These are phyloP conservation scores for Fusarium dimerum DNA, from an alignment of 2,329 filamentous ascomycete genomes.

Conservation along the genomic window DNA sequence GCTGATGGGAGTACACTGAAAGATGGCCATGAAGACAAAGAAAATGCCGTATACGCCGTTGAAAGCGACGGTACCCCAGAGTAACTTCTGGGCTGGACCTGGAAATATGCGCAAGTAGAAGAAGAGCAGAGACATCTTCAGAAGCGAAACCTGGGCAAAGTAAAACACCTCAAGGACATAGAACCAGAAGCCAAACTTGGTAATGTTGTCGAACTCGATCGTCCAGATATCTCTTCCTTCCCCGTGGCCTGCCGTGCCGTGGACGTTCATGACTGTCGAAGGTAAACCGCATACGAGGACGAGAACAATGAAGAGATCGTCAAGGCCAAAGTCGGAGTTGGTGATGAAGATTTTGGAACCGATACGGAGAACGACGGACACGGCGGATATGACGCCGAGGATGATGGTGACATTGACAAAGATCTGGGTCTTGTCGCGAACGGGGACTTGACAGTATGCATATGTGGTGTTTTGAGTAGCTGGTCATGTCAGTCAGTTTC, in stretches of 20 bases:
- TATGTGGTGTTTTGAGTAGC: constrained; percentile 16
- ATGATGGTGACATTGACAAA: constrained; percentile 18
- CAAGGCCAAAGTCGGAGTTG: constrained; percentile 17
- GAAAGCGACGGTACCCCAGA: constrained; percentile 18
- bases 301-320: constrained; percentile 18
- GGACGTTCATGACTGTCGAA: constrained; percentile 15
- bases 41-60: constrained; percentile 26
- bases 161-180: constrained; percentile 16
- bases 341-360: constrained; percentile 17
- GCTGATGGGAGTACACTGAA: constrained; percentile 41
- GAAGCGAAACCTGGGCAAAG: constrained; percentile 14
- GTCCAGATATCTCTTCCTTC: constrained; percentile 21
- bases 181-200: constrained; percentile 16
- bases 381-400: constrained; percentile 16
- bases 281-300: constrained; percentile 12
- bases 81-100: constrained; percentile 8
- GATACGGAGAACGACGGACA: constrained; percentile 19
- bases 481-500: constrained; percentile 7
- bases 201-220: constrained; percentile 11
- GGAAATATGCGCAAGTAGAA: constrained; percentile 23
- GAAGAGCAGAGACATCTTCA: constrained; percentile 21
- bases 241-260: constrained; percentile 16
- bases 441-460: constrained; percentile 10
- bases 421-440: constrained; percentile 14
- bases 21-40: constrained; percentile 36